Percentiles rank a stretch among this genome's conserved stretches.
These are phyloP conservation scores for Isochrysis galbana DNA, from an alignment of 78 protist species.

Conservation along the genomic window DNA sequence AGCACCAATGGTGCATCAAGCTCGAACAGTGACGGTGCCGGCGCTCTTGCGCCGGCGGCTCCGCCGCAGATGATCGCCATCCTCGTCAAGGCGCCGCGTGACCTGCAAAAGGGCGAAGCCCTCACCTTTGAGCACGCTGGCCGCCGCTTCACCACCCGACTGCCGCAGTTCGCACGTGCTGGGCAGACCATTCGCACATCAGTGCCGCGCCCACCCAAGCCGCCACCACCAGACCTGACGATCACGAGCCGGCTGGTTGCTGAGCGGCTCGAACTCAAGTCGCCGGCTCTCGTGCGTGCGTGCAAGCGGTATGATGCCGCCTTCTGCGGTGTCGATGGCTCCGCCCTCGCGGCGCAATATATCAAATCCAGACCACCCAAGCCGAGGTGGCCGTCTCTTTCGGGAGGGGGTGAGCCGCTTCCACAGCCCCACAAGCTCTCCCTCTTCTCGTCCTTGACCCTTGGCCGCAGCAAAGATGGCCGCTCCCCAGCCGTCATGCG, in stretches of 20 bases:
- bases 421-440: no score
- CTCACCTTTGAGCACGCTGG: background rate
- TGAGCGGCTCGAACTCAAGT: background rate
- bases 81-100: background rate
- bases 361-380: background rate
- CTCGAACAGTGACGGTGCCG: background rate
- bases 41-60: background rate
- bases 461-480: no score
- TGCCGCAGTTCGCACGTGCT: background rate
- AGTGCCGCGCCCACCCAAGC: background rate
- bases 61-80: background rate
- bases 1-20: background rate
- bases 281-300: background rate
- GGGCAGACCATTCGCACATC: background rate
- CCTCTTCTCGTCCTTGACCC: no score
- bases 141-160: background rate
- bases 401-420: no score
- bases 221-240: background rate
- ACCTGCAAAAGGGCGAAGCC: background rate
- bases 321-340: background rate
- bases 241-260: background rate
- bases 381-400: background rate
- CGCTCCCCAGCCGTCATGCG: no score
- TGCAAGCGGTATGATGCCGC: background rate
- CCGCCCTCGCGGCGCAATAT: background rate